phyloP scores from a whole-genome alignment of 2,329 filamentous ascomycete genomes.

The Colletotrichum sp. region DNA sequence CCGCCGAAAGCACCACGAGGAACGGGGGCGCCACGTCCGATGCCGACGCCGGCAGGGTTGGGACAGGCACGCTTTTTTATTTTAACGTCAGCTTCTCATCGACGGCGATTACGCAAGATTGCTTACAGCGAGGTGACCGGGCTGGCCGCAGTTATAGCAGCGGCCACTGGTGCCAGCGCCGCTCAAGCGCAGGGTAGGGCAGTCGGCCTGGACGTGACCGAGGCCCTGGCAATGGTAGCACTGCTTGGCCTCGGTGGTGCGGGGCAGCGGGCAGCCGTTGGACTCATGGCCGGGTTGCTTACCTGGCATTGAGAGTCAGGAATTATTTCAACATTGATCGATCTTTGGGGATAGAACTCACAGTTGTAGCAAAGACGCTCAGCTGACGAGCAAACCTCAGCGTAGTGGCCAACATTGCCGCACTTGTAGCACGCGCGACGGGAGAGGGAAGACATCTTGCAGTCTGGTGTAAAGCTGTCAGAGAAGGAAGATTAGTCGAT shows the following conservation, averaged over 20 bases:
- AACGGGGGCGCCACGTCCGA: slow-evolving; percentile 71
- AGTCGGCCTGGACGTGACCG: slow-evolving; percentile 98
- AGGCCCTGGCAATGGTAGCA: slow-evolving; percentile 99
- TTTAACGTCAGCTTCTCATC: slow-evolving; percentile 1
- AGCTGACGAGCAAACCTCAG: slow-evolving; percentile 94
- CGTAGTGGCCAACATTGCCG: slow-evolving; percentile 81
- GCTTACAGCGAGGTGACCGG: slow-evolving; percentile 88
- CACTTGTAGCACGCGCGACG: slow-evolving; percentile 85
- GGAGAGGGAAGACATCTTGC: slow-evolving; percentile 77
- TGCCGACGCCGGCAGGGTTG: slow-evolving; percentile 66
- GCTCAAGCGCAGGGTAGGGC: slow-evolving; percentile 92
- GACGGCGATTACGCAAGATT: neutral
- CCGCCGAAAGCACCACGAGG: slow-evolving; percentile 75
- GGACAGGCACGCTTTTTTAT: slow-evolving; percentile 79
- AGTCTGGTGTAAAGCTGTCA: slow-evolving; percentile 18
- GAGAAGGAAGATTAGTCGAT: slow-evolving; percentile 22
- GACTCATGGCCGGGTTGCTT: slow-evolving; percentile 96
- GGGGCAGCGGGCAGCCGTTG: slow-evolving; percentile 93
- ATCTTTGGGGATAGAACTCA: slow-evolving; percentile 50
- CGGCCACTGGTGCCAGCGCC: slow-evolving; percentile 82
- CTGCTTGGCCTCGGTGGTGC: slow-evolving; percentile 98
- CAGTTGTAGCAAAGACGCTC: slow-evolving; percentile 99
- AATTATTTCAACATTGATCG: neutral
- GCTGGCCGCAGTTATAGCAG: slow-evolving; percentile 96
- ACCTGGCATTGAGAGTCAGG: slow-evolving; percentile 48